Evolutionary conservation across 1,284 basidiomycete genomes (phyloP), one percentile per base, ranked within the genome.

Genomic region (Irpex sp.): DNA sequence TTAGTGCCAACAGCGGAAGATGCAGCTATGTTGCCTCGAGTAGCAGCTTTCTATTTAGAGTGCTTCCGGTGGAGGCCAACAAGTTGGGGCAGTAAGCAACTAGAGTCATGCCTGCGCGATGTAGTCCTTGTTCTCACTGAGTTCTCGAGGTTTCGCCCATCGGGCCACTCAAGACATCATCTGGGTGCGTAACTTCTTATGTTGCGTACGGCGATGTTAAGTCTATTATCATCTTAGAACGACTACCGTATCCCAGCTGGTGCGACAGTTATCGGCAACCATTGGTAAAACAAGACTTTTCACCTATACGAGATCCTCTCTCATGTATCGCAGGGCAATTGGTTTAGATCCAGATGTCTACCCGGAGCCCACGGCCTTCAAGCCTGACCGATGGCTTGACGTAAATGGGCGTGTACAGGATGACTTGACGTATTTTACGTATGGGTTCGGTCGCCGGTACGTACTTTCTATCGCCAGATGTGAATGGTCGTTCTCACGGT

Each of bases 31-130:
- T 77, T 90, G 4, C 82, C 84, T 0, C 80, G 84, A 66, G 78
- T 87, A 1, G 80, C 80, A 56, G 88, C 87, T 0, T 90, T 88
- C 69, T 80, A 87, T 17, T 69, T 81, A 19, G 88, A 90, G 70
- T 76, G 79, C 0, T 84, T 83, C 58, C 77, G 89, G 33, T 90
- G 89, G 89, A 74, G 67, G 43, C 63, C 65, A 4, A 64, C 66
- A 47, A 65, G 61, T 33, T 65, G 58, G 62, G 62, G 62, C 13
- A 54, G 50, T 56, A 56, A 46, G 50, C 19, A 13, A 31, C 17
- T n/a, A 15, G 8, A 33, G 8, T 21, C 21, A 5, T 50, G n/a
- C 13, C 13, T 17, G n/a, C n/a, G 21, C n/a, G 36, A 36, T 9
- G 31, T 26, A 19, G 11, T 8, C 54, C 4, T 17, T 13, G 19